Percentiles rank a stretch among this genome's conserved stretches.
These are phyloP conservation scores for Eucalyptus grandis DNA, from an alignment of 345 rosid genomes.

Conservation along the genomic window DNA sequence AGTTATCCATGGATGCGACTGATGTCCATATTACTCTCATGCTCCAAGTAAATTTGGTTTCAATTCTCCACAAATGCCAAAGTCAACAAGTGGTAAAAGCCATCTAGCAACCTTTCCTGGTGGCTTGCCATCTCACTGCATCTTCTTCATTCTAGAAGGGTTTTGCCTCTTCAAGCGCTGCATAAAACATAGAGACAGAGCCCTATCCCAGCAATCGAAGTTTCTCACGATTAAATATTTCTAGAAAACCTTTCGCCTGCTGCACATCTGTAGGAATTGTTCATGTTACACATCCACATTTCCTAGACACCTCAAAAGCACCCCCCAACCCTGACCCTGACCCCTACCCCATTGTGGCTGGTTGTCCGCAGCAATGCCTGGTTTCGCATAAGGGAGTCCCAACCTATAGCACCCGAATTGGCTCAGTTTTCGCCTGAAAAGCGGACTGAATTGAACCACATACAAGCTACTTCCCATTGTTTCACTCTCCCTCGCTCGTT, in stretches of 20 bases:
- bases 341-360: too few species aligned
- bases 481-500: too few species aligned
- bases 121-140: neutral
- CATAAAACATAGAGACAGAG: neutral
- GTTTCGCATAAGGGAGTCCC: neutral
- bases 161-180: neutral
- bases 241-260: too few species aligned
- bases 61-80: neutral
- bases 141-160: neutral
- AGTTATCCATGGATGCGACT: neutral
- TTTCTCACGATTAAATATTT: too few species aligned
- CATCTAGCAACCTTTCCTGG: rapidly evolving
- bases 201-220: neutral
- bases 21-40: neutral
- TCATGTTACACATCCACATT: neutral
- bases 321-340: too few species aligned
- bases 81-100: neutral
- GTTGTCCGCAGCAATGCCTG: neutral
- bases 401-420: neutral
- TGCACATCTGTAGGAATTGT: too few species aligned
- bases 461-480: too few species aligned
- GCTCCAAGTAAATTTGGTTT: neutral
- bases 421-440: neutral
- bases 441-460: rapidly evolving
- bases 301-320: neutral